Conservation (phyloP, 768 basidiomycete genomes). For the Clitopilus hobsonii region DNA sequence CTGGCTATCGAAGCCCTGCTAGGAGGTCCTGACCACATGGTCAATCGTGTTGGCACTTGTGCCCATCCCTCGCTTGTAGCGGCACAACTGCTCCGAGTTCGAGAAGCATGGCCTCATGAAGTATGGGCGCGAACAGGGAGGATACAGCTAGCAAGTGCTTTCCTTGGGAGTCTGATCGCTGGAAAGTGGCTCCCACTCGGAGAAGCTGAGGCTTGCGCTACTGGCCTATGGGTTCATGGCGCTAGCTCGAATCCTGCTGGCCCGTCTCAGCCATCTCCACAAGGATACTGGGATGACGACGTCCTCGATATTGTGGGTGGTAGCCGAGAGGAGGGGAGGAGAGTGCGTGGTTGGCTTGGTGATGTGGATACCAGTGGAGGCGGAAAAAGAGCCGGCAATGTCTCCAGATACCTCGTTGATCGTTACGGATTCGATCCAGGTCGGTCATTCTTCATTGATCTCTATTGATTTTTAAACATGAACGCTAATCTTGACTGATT, state of each 20-base stretch:
- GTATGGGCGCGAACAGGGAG: constrained; percentile 77
- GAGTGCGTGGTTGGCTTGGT: constrained; percentile 78
- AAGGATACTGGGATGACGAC: constrained; percentile 73
- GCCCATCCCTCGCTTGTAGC: constrained; percentile 67
- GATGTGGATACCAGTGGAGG: constrained; percentile 71
- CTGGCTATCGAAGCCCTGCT: constrained; percentile 70
- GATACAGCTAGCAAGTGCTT: constrained; percentile 73
- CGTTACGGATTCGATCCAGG: constrained; percentile 79
- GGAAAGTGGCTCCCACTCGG: constrained; percentile 71
- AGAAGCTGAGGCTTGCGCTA: constrained; percentile 74
- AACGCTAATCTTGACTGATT: not conserved
- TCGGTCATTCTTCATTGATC: constrained; percentile 19
- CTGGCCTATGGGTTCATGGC: constrained; percentile 76
- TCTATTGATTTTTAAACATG: constrained; percentile 5
- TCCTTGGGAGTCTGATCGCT: constrained; percentile 63
- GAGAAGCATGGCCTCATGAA: constrained; percentile 74
- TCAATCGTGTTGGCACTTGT: constrained; percentile 67
- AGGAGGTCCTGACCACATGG: constrained; percentile 77
- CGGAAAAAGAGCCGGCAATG: constrained; percentile 55
- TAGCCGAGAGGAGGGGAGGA: constrained; percentile 64
- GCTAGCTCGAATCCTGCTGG: constrained; percentile 19
- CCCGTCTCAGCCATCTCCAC: constrained; percentile 15
- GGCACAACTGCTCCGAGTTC: constrained; percentile 72
- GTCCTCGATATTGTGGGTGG: constrained; percentile 78
- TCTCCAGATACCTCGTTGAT: constrained; percentile 74